These are phyloP conservation scores for Keithomyces neogunnii DNA, from an alignment of 2,329 filamentous ascomycete species.

Conservation along the genomic window DNA sequence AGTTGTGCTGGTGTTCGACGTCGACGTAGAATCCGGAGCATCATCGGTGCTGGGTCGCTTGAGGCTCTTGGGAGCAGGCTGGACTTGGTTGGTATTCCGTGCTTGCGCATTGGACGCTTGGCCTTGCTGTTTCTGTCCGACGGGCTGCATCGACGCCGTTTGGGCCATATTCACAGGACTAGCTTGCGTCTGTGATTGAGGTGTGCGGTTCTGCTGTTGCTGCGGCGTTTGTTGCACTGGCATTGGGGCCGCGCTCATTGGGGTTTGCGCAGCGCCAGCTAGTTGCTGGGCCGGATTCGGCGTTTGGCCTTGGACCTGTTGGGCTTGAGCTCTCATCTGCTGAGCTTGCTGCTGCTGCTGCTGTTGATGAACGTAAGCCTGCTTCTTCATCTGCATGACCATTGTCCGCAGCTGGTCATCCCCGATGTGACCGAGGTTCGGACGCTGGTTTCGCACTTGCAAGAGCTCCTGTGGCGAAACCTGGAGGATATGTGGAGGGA, in stretches of 20 bases:
- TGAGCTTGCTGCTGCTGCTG: slow-evolving; percentile 17
- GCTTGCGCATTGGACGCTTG: slow-evolving; percentile 16
- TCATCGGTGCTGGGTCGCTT: slow-evolving; percentile 45
- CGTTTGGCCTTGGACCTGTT: slow-evolving; percentile 14
- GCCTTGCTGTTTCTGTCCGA: slow-evolving; percentile 20
- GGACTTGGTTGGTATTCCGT: slow-evolving; percentile 14
- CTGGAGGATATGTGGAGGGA: slow-evolving; percentile 24
- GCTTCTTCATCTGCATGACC: slow-evolving; percentile 25
- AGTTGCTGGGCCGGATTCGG: slow-evolving; percentile 13
- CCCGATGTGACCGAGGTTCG: slow-evolving; percentile 17
- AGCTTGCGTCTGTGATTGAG: slow-evolving; percentile 29
- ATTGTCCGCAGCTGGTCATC: slow-evolving; percentile 26
- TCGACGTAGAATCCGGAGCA: slow-evolving; percentile 18
- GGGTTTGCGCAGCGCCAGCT: slow-evolving; percentile 2
- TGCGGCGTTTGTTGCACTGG: slow-evolving; percentile 41
- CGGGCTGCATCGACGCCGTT: slow-evolving; percentile 20
- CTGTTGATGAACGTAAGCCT: slow-evolving; percentile 19
- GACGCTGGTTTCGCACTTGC: slow-evolving; percentile 18
- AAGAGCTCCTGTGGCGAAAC: slow-evolving; percentile 25
- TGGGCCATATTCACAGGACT: slow-evolving; percentile 36
- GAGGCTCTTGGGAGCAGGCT: slow-evolving; percentile 30
- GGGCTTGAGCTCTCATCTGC: slow-evolving; percentile 5
- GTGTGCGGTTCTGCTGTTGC: slow-evolving; percentile 28
- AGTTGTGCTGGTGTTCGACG: slow-evolving; percentile 10
- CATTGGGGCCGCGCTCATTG: slow-evolving; percentile 9